Percentiles rank a stretch among this genome's conserved stretches.
Conservation (phyloP, 805 yeast species). For the Candida pseudofarinosa region DNA sequence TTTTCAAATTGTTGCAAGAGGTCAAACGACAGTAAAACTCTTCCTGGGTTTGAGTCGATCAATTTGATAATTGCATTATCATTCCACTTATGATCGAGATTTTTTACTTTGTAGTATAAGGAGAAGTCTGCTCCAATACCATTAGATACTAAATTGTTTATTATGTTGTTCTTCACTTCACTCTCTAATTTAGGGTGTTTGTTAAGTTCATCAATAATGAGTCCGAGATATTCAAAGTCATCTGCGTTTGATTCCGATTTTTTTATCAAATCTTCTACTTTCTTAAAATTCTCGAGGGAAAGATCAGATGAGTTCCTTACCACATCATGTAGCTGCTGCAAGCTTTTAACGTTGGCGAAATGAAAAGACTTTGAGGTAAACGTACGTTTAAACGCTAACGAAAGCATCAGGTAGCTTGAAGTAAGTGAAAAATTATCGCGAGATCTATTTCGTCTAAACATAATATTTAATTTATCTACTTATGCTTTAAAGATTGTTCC, state of each 20-base stretch:
- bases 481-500: slow-evolving; percentile 28
- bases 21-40: slow-evolving; percentile 50
- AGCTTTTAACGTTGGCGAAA: neutral
- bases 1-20: slow-evolving; percentile 28
- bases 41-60: slow-evolving; percentile 47
- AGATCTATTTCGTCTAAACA: neutral
- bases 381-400: neutral
- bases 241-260: neutral
- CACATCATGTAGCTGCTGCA: neutral
- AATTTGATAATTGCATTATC: slow-evolving; percentile 18
- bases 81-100: slow-evolving; percentile 10
- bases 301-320: neutral
- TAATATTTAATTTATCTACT: slow-evolving; percentile 2
- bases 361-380: neutral
- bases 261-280: neutral
- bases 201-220: neutral
- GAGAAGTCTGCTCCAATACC: slow-evolving; percentile 18
- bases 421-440: neutral
- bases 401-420: neutral
- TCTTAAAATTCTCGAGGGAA: neutral
- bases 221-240: neutral
- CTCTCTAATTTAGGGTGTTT: neutral
- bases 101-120: slow-evolving; percentile 15
- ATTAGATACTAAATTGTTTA: slow-evolving; percentile 12
- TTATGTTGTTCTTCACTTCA: neutral